Base-by-base conservation (phyloP, 805 yeast species). In the Starmerella davenportii region DNA sequence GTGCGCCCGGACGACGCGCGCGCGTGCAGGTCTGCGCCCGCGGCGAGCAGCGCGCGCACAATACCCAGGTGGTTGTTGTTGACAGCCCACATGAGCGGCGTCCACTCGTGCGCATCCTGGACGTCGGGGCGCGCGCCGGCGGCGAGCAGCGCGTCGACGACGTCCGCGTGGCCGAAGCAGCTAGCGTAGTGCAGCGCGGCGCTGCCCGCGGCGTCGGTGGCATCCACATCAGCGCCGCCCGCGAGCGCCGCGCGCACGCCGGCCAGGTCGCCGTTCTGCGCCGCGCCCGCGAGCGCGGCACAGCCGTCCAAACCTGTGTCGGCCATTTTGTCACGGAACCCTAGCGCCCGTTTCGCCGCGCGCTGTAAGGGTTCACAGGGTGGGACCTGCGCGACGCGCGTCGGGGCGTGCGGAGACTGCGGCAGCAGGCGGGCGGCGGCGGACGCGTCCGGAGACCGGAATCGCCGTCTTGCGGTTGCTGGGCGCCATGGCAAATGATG, bases 41-140 rank as follows among this genome's bases (percentile, higher is more conserved):
- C 62, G 37, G 67, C 62, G 3, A 85, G 53, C 34, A 90, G 62
- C 50, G 68, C 73, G 54, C 84, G 85, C 1, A 74, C 93, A 39
- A 85, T 72, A 52, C 80, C 76, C 1, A 84, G 92, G 39, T 80
- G 65, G 0, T 96, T 98, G 50, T 78, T 78, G 36, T 94, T 66
- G 39, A 87, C 78, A 0, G 95, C 96, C 98, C 98, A 90, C 51
- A 87, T 94, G 30, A 90, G 60, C 2, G 98, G 93, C 4, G 67
- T 57, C 66, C 66, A 63, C 35, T 56, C 58, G 38, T 52, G 52
- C 30, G 52, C 51, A 47, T 62, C 67, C 38, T 52, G 58, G 17
- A 40, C 39, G 36, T 63, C 55, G 2, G 58, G 55, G 15, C 53
- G 41, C 1, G 67, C 67, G 5, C 58, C 61, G 21, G 41, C 50